Evolutionary conservation across 2,329 filamentous ascomycete species (phyloP).

Genomic region (Orbilia ellipsospora): DNA sequence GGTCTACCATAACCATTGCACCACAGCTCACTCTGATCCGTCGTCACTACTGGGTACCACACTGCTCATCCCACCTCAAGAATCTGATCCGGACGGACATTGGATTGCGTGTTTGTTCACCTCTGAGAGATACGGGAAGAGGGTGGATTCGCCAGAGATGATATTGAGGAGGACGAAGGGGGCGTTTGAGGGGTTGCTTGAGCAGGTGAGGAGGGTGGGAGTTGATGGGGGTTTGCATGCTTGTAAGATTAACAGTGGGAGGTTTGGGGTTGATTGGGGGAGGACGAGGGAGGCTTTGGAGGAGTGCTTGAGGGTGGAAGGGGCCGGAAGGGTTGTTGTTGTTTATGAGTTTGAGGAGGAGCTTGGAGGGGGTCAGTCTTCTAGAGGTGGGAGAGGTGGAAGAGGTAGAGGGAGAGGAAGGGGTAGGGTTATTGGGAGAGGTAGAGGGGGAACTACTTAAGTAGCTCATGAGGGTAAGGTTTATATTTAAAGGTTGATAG

Average conservation of each 20-base stretch:
- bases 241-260: constrained; percentile 52
- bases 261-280: constrained; percentile 48
- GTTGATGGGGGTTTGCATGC: constrained; percentile 26
- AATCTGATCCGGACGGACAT: constrained; percentile 9
- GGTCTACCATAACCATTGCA: constrained; percentile 39
- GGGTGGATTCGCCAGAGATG: constrained; percentile 29
- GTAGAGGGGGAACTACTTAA: background rate
- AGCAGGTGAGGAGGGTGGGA: background rate
- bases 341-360: constrained; percentile 49
- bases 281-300: constrained; percentile 31
- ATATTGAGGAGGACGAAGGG: constrained; percentile 27
- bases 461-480: background rate
- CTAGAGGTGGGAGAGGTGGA: constrained; percentile 24
- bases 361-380: background rate
- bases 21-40: constrained; percentile 1
- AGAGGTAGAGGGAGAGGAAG: constrained; percentile 12
- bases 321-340: constrained; percentile 28
- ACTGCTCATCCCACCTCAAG: constrained; percentile 44
- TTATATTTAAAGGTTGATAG: background rate
- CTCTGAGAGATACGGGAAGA: constrained; percentile 27
- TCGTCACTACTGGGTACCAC: constrained; percentile 28
- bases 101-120: constrained; percentile 52
- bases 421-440: background rate
- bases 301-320: constrained; percentile 15
- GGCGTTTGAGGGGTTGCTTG: constrained; percentile 40